These are phyloP conservation scores for Perkinsus chesapeaki DNA, from an alignment of 169 alveolate genomes.

Conservation along the genomic window DNA sequence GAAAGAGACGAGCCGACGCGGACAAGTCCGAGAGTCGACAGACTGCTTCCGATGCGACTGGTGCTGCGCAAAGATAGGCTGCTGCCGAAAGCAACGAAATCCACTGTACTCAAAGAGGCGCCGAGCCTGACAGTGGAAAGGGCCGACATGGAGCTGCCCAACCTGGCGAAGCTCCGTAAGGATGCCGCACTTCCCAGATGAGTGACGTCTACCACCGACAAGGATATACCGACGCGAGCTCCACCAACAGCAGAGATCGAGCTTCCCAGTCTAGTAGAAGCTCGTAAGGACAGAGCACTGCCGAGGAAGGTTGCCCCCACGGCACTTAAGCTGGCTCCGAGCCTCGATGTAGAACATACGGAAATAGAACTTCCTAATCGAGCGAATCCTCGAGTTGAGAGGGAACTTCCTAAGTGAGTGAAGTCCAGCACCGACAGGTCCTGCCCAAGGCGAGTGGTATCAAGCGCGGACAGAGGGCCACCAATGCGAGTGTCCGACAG, in stretches of 20 bases:
- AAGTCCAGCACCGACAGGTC: neutral
- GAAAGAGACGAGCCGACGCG: neutral
- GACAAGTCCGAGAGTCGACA: neutral
- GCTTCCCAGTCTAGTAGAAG: neutral
- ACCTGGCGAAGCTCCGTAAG: neutral
- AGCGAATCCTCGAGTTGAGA: neutral
- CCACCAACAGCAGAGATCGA: neutral
- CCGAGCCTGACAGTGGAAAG: neutral
- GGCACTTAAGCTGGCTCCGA: neutral
- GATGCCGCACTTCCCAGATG: neutral
- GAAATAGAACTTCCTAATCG: neutral
- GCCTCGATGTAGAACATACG: constrained; percentile 6
- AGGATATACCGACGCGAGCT: neutral
- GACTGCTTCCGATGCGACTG: neutral
- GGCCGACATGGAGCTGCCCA: neutral
- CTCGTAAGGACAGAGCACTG: neutral
- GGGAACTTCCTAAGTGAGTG: neutral
- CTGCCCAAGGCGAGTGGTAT: neutral
- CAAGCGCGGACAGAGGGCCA: neutral
- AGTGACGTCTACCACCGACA: neutral
- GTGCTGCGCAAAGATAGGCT: neutral
- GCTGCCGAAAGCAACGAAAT: neutral
- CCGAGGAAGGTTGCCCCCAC: neutral
- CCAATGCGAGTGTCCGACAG: neutral
- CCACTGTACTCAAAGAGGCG: neutral